phyloP scores from a whole-genome alignment of 495 filamentous ascomycete species.

The Lasiosphaeris hirsuta region DNA sequence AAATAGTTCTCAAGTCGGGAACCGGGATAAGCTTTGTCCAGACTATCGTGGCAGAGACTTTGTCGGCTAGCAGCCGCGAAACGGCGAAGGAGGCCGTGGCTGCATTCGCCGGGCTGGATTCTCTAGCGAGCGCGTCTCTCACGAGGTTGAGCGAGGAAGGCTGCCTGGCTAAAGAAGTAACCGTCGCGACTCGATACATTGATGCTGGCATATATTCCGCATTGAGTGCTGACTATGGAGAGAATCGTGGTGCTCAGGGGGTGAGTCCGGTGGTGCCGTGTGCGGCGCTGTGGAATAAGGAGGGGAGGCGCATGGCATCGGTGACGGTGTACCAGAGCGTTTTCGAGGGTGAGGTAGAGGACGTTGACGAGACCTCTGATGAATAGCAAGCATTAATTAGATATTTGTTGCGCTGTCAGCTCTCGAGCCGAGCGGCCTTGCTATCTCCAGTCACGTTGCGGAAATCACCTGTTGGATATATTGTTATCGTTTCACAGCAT shows the following conservation, averaged over 20 bases:
- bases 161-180: too few species aligned
- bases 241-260: not conserved
- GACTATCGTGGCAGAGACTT: constrained; percentile 19
- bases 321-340: constrained; percentile 26
- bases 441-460: too few species aligned
- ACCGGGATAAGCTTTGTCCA: constrained; percentile 17
- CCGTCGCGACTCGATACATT: constrained; percentile 13
- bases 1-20: constrained; percentile 10
- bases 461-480: too few species aligned
- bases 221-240: not conserved
- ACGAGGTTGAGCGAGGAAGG: too few species aligned
- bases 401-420: too few species aligned
- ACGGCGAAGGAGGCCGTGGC: too few species aligned
- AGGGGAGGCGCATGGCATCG: constrained; percentile 16
- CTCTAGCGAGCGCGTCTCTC: too few species aligned
- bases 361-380: not conserved
- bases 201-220: constrained; percentile 6
- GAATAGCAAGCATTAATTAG: not conserved
- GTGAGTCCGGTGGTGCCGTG: constrained; percentile 22
- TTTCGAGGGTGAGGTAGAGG: constrained; percentile 1
- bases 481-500: too few species aligned
- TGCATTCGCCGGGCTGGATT: too few species aligned
- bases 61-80: too few species aligned
- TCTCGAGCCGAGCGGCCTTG: too few species aligned
- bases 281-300: constrained; percentile 23